phyloP scores from a whole-genome alignment of 257 asterid genomes.

The Echium plantagineum region DNA sequence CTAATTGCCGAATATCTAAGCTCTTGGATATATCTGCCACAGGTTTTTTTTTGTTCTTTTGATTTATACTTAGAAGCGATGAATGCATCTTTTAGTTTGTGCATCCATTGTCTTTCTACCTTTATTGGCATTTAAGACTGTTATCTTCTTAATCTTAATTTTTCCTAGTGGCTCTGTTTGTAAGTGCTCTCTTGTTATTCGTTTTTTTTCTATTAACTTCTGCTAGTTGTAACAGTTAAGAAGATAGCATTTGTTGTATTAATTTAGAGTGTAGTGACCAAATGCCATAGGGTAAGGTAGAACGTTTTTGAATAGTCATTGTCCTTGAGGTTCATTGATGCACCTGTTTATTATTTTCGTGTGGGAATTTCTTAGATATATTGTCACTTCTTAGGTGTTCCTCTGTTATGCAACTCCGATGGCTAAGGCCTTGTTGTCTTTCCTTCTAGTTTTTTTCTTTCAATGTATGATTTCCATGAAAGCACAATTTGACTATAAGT shows the following conservation, averaged over 20 bases:
- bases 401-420: too few species aligned
- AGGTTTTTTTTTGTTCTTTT: constrained; percentile 27
- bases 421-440: too few species aligned
- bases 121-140: not conserved
- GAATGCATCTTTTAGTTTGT: not conserved
- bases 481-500: not conserved
- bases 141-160: not conserved
- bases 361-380: too few species aligned
- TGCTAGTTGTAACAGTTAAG: not conserved
- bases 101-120: not conserved
- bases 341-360: too few species aligned
- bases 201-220: not conserved
- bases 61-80: not conserved
- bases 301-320: too few species aligned
- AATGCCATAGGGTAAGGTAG: not conserved
- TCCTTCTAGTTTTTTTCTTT: not conserved
- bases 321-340: too few species aligned
- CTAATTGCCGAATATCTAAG: constrained; percentile 52
- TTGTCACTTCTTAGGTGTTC: not conserved
- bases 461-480: not conserved
- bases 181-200: too few species aligned
- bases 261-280: not conserved
- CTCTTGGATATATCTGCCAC: constrained; percentile 60
- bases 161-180: not conserved
- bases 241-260: not conserved